Evolutionary conservation across 2,329 filamentous ascomycete species (phyloP).

Genomic region (Beauveria australis): DNA sequence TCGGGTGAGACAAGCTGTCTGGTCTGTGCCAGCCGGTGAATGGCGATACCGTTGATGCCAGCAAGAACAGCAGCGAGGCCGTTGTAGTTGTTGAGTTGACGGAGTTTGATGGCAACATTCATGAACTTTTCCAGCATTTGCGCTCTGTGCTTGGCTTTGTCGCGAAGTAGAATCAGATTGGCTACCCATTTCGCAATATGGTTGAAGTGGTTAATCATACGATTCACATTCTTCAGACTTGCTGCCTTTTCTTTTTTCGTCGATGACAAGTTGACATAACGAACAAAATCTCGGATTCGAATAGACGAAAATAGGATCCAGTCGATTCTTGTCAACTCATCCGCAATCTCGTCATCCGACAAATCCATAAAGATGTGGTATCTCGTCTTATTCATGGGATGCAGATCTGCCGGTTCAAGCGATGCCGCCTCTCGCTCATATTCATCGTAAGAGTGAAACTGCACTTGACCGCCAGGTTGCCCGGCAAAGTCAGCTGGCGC

Average conservation of each 20-base stretch:
- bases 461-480: slow-evolving; percentile 39
- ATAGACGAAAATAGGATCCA: slow-evolving; percentile 98
- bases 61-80: slow-evolving; percentile 88
- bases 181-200: slow-evolving; percentile 76
- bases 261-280: slow-evolving; percentile 72
- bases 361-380: slow-evolving; percentile 89
- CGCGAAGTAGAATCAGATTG: slow-evolving; percentile 77
- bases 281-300: slow-evolving; percentile 82
- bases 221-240: slow-evolving; percentile 77
- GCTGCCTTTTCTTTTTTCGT: slow-evolving; percentile 67
- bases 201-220: slow-evolving; percentile 91
- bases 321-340: slow-evolving; percentile 89
- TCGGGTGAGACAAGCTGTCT: slow-evolving; percentile 63
- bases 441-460: slow-evolving; percentile 62
- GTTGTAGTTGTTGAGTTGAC: slow-evolving; percentile 95
- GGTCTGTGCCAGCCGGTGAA: slow-evolving; percentile 77
- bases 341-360: slow-evolving; percentile 75
- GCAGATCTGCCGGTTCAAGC: slow-evolving; percentile 60
- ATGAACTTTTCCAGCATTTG: slow-evolving; percentile 94
- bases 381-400: slow-evolving; percentile 71
- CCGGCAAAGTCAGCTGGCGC: slow-evolving; percentile 26
- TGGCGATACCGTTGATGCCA: slow-evolving; percentile 79
- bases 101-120: slow-evolving; percentile 75
- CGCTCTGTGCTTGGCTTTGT: slow-evolving; percentile 92
- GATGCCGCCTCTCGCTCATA: slow-evolving; percentile 71